These are phyloP conservation scores for Pseudogymnoascus sp. DNA, from an alignment of 2,329 filamentous ascomycete genomes.

Conservation along the genomic window DNA sequence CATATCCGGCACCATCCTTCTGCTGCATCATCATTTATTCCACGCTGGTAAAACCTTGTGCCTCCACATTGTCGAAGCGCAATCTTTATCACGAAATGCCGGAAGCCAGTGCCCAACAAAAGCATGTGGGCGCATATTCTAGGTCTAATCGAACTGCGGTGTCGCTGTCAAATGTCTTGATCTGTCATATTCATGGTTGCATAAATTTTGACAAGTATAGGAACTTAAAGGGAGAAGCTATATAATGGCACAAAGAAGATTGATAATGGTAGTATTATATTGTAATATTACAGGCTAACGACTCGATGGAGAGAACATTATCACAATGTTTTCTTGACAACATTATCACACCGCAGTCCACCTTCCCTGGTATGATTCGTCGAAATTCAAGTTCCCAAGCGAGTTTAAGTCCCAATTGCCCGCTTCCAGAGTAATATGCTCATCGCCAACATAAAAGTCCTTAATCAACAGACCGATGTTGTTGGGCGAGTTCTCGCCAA, in stretches of 20 bases:
- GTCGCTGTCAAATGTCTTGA: too few species aligned
- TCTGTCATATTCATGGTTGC: too few species aligned
- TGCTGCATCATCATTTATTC: too few species aligned
- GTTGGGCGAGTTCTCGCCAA: constrained; percentile 4
- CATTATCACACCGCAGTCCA: neutral
- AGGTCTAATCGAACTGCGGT: too few species aligned
- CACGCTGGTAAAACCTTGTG: too few species aligned
- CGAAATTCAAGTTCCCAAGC: constrained; percentile 2
- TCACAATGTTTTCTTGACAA: neutral
- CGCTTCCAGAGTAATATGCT: neutral
- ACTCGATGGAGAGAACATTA: neutral
- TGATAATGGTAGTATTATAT: neutral
- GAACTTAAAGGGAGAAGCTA: neutral
- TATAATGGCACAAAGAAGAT: neutral
- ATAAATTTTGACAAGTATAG: too few species aligned
- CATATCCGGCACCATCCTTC: too few species aligned
- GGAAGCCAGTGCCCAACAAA: too few species aligned
- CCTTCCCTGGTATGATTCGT: neutral
- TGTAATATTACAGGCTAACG: neutral
- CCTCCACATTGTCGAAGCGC: too few species aligned
- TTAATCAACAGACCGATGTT: neutral
- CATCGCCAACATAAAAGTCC: constrained; percentile 8
- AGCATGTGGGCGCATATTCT: too few species aligned
- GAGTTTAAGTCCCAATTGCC: constrained; percentile 4
- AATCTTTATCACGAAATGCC: too few species aligned